phyloP scores from a whole-genome alignment of 2,329 filamentous ascomycete genomes.

The Pseudophaeomoniella oleicola region DNA sequence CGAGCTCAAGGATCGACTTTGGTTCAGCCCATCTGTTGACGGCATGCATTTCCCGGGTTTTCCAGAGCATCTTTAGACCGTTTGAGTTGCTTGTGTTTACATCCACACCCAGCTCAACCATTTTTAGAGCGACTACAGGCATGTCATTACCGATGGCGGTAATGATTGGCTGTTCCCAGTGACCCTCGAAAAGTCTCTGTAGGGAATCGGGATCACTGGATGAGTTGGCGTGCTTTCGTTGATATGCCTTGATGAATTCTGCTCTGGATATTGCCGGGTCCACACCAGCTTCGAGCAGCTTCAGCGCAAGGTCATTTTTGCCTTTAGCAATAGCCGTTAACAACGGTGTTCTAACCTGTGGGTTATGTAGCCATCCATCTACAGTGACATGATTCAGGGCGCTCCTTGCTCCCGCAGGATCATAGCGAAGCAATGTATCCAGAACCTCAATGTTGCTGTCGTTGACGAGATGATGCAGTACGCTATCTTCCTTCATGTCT shows the following conservation, averaged over 20 bases:
- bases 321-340: constrained; percentile 42
- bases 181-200: constrained; percentile 30
- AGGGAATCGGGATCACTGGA: constrained; percentile 27
- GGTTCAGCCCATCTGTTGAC: no score
- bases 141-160: constrained; percentile 35
- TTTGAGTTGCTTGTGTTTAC: constrained; percentile 41
- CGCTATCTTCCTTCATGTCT: constrained; percentile 49
- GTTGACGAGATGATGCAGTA: constrained; percentile 50
- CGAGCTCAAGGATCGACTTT: constrained; percentile 49
- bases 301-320: constrained; percentile 39
- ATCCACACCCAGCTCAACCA: constrained; percentile 52
- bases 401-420: constrained; percentile 42
- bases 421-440: constrained; percentile 32
- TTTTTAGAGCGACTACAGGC: constrained; percentile 36
- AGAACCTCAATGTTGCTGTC: constrained; percentile 30
- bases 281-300: constrained; percentile 51
- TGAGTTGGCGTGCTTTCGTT: constrained; percentile 25
- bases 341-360: constrained; percentile 34
- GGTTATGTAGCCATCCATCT: constrained; percentile 16
- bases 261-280: constrained; percentile 46
- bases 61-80: no score
- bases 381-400: constrained; percentile 53
- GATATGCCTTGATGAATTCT: constrained; percentile 45
- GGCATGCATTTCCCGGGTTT: neutral
- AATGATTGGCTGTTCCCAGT: constrained; percentile 51